Evolutionary conservation across 495 filamentous ascomycete genomes (phyloP).

Genomic region (Penicillium coffeae): DNA sequence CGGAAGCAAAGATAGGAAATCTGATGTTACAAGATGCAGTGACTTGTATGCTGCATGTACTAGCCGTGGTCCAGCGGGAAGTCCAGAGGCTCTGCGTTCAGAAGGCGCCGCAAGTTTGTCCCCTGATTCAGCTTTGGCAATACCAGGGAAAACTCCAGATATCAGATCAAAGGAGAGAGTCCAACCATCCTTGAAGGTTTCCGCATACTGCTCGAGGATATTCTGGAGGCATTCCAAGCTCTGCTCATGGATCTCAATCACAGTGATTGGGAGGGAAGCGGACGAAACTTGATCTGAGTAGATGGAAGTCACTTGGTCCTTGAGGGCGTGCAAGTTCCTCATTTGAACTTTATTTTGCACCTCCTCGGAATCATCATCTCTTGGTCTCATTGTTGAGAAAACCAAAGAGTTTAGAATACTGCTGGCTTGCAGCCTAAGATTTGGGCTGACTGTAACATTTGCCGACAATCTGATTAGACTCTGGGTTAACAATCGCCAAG

Average conservation of each 20-base stretch:
- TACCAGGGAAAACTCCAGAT: slow-evolving; percentile 68
- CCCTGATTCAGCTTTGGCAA: slow-evolving; percentile 17
- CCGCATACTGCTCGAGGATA: slow-evolving; percentile 85
- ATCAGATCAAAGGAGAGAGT: slow-evolving; percentile 80
- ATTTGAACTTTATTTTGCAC: slow-evolving; percentile 56
- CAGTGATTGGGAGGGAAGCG: slow-evolving; percentile 42
- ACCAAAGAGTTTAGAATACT: slow-evolving; percentile 71
- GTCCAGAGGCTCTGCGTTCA: slow-evolving; percentile 24
- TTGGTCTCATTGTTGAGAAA: slow-evolving; percentile 45
- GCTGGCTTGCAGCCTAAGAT: slow-evolving; percentile 67
- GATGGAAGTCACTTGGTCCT: slow-evolving; percentile 48
- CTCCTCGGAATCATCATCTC: slow-evolving; percentile 23
- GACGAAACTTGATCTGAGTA: slow-evolving; percentile 32
- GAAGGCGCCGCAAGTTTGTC: slow-evolving; percentile 11
- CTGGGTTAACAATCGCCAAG: slow-evolving; percentile 70
- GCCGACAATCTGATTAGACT: slow-evolving; percentile 66
- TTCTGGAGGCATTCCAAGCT: slow-evolving; percentile 75
- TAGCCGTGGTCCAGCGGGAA: slow-evolving; percentile 64
- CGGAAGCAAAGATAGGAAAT: slow-evolving; percentile 80
- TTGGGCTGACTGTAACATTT: slow-evolving; percentile 47
- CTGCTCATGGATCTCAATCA: slow-evolving; percentile 78
- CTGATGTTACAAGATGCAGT: slow-evolving; percentile 87
- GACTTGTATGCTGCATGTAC: slow-evolving; percentile 83
- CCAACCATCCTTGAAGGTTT: slow-evolving; percentile 79
- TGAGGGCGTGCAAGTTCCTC: slow-evolving; percentile 67